Evolutionary conservation across 1,284 basidiomycete species (phyloP).

Genomic region (Schizopora paradoxa): DNA sequence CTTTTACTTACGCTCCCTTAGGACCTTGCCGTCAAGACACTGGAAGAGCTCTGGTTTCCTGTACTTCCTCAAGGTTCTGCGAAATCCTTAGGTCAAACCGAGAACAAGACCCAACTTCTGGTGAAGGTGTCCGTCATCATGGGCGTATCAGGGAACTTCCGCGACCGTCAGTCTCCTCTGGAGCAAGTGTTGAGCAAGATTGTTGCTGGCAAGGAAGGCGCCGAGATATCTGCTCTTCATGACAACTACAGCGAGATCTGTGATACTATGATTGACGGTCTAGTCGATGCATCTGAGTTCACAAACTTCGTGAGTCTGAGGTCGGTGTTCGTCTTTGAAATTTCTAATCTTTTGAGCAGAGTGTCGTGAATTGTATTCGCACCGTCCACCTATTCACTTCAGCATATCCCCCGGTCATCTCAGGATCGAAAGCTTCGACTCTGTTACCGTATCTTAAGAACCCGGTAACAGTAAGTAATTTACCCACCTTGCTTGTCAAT

Average conservation of each 20-base stretch:
- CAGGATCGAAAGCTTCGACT: constrained; percentile 72
- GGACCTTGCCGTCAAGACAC: constrained; percentile 82
- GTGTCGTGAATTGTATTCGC: constrained; percentile 74
- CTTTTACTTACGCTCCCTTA: constrained; percentile 22
- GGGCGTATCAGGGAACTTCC: constrained; percentile 76
- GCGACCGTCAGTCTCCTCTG: constrained; percentile 76
- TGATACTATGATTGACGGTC: constrained; percentile 77
- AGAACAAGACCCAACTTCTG: constrained; percentile 49
- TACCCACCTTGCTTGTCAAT: not conserved
- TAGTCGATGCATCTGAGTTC: constrained; percentile 79
- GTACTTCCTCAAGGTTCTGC: constrained; percentile 26
- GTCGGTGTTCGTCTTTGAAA: constrained; percentile 17
- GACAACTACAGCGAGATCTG: constrained; percentile 70
- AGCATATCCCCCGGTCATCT: constrained; percentile 78
- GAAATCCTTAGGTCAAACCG: constrained; percentile 25
- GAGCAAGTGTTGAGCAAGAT: constrained; percentile 83
- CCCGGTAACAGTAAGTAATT: constrained; percentile 54
- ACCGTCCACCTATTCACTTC: constrained; percentile 79
- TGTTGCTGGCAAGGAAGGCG: constrained; percentile 54
- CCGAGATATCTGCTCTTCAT: constrained; percentile 48
- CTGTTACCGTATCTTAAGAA: constrained; percentile 86
- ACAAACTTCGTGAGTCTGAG: constrained; percentile 64
- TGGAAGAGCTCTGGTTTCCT: constrained; percentile 88
- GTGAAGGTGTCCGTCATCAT: constrained; percentile 75
- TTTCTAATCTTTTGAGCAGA: constrained; percentile 38